Evolutionary conservation across 2,329 filamentous ascomycete species (phyloP), one percentile per base, ranked within the genome.

Genomic region (Chaetomium olivaceum): DNA sequence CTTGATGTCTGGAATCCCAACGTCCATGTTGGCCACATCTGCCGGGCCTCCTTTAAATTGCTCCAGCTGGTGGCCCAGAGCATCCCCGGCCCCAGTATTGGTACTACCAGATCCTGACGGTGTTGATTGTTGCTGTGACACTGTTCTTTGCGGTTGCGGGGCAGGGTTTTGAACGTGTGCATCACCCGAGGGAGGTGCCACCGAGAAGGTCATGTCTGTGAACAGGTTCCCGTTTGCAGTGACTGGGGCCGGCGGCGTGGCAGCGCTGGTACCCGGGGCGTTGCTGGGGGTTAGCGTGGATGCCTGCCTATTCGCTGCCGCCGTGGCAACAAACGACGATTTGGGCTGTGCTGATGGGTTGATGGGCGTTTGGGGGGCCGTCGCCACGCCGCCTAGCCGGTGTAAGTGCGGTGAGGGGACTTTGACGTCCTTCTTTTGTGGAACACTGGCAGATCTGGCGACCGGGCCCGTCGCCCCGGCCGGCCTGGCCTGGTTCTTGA

Each of bases 181-280:
- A 74, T 63, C 74, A 77, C 11, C 33, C 3, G 78, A 66, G 9
- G 78, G 68, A 0, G 83, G 81, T 1, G 81, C 84, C 4, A 86
- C 76, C 0, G 82, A 80, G 68, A 87, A 87, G 43, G 83, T 80
- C 82, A 86, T 86, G 68, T 86, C 79, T 16, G 84, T 86, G 69
- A 86, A 87, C 67, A 81, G 81, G 8, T 81, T 77, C 60, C 81
- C 79, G n/a, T 78, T 73, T 56, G 76, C 74, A 21, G 71, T 58
- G 67, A 46, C 39, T 25, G 56, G 57, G 12, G 50, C 27, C 3
- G 62, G 25, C 21, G 36, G 4, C 14, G 16, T 23, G n/a, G 25
- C 51, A n/a, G 27, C n/a, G 33, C 29, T 33, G 39, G 56, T 5
- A 2, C 23, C 43, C 27, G 58, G 58, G 6, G 48, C 29, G 29